Evolutionary conservation across 352 stramenopile genomes (phyloP).

Genomic region (Globisporangium carolinianum): DNA sequence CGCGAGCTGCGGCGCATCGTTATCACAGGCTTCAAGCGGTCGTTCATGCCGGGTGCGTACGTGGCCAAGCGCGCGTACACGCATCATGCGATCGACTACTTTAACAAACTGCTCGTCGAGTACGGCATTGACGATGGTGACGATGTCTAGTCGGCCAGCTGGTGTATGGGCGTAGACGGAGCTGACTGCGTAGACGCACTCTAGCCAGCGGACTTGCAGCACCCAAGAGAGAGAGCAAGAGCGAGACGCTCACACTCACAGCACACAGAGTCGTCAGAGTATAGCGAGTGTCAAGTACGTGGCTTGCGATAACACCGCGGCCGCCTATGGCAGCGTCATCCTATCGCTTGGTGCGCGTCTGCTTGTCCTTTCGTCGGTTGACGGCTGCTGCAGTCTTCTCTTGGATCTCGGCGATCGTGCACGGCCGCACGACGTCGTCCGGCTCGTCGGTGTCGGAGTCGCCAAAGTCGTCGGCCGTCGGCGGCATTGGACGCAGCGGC

Average conservation of each 20-base stretch:
- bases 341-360: conserved; percentile 37
- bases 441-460: conserved; percentile 70
- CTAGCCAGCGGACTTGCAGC: neutral
- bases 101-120: conserved; percentile 65
- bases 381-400: conserved; percentile 66
- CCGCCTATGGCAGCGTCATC: too few species aligned
- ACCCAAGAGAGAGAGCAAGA: neutral
- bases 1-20: conserved; percentile 70
- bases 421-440: conserved; percentile 60
- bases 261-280: too few species aligned
- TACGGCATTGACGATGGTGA: conserved; percentile 45
- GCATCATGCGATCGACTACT: conserved; percentile 83
- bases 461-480: conserved; percentile 60
- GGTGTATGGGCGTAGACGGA: too few species aligned
- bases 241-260: neutral
- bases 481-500: conserved; percentile 39
- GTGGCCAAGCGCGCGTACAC: conserved; percentile 74
- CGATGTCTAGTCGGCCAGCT: neutral
- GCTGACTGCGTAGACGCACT: neutral
- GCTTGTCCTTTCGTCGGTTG: conserved; percentile 63
- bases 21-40: conserved; percentile 80
- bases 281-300: too few species aligned
- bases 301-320: too few species aligned
- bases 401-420: conserved; percentile 75
- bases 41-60: conserved; percentile 83